These are phyloP conservation scores for Mixia osmundae DNA, from an alignment of 1,284 basidiomycete genomes.

Conservation along the genomic window DNA sequence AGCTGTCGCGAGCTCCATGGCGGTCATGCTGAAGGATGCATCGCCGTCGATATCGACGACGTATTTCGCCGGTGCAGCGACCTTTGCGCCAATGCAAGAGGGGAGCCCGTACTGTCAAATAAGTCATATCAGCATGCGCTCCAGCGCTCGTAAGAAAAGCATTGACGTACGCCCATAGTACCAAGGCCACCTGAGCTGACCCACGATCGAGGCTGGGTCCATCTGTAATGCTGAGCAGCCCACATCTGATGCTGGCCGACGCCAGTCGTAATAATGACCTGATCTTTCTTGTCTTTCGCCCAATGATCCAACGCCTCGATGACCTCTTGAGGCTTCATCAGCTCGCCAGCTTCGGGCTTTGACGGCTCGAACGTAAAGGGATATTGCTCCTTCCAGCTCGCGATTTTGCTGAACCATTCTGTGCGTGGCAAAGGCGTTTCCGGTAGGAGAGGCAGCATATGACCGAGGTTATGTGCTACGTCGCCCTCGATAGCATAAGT, in stretches of 20 bases:
- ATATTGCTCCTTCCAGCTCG: conserved; percentile 61
- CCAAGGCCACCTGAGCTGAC: conserved; percentile 93
- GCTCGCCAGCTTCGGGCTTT: conserved; percentile 30
- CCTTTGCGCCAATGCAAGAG: conserved; percentile 69
- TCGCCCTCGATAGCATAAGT: conserved; percentile 85
- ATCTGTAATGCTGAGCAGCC: conserved; percentile 85
- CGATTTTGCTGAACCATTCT: conserved; percentile 64
- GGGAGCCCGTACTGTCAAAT: conserved; percentile 81
- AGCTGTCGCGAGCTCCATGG: conserved; percentile 92
- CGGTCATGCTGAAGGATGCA: conserved; percentile 93
- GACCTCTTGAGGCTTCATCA: conserved; percentile 90
- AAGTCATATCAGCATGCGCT: conserved; percentile 28
- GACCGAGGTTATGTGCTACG: conserved; percentile 56
- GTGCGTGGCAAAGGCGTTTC: conserved; percentile 33
- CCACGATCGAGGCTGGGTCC: conserved; percentile 67
- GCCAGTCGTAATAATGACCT: conserved; percentile 73
- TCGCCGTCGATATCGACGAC: conserved; percentile 95
- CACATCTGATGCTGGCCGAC: conserved; percentile 99
- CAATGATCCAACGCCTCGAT: conserved; percentile 65
- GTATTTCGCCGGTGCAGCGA: conserved; percentile 75
- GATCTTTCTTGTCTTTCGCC: conserved; percentile 45
- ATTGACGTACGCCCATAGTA: conserved; percentile 11
- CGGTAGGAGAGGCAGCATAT: conserved; percentile 54
- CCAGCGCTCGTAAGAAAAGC: background rate
- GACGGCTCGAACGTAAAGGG: conserved; percentile 72